Conservation (phyloP, 108 stramenopile genomes). For the Chaetoceros muelleri region DNA sequence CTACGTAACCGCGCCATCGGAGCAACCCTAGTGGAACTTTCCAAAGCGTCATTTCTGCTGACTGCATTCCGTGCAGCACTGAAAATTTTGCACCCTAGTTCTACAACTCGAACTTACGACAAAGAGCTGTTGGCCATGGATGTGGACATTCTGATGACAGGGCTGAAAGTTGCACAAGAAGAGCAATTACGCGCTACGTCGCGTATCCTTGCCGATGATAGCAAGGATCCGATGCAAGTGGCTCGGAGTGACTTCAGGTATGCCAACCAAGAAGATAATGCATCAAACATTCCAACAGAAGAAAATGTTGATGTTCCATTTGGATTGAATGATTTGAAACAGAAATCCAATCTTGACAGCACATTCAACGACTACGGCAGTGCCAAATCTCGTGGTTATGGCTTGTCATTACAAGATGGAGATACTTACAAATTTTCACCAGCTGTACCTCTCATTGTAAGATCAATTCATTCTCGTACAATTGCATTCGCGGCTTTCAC, state of each 20-base stretch:
- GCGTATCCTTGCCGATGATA: slow-evolving; percentile 58
- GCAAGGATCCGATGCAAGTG: slow-evolving; percentile 58
- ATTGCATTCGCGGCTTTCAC: slow-evolving; percentile 77
- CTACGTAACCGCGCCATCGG: slow-evolving; percentile 58
- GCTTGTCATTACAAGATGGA: slow-evolving; percentile 32
- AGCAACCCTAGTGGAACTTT: slow-evolving; percentile 65
- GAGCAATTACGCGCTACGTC: slow-evolving; percentile 76
- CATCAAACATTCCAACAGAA: slow-evolving; percentile 48
- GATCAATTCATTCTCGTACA: slow-evolving; percentile 79
- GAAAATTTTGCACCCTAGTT: slow-evolving; percentile 81
- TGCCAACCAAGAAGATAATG: slow-evolving; percentile 3
- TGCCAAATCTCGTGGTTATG: neutral
- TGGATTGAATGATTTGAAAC: slow-evolving; percentile 61
- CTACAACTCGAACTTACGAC: slow-evolving; percentile 68
- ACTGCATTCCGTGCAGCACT: slow-evolving; percentile 79
- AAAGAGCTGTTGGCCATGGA: slow-evolving; percentile 79
- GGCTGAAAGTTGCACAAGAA: slow-evolving; percentile 79
- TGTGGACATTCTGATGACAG: slow-evolving; percentile 77
- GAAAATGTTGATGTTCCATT: slow-evolving; percentile 77
- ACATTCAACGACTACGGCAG: slow-evolving; percentile 8
- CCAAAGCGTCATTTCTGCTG: slow-evolving; percentile 67
- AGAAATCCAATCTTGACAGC: slow-evolving; percentile 28
- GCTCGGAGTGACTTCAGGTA: slow-evolving; percentile 17
- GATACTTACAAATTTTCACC: slow-evolving; percentile 66
- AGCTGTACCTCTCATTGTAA: slow-evolving; percentile 68